Evolutionary conservation across 129 eudicot species (phyloP).

Genomic region (Tagetes patula): DNA sequence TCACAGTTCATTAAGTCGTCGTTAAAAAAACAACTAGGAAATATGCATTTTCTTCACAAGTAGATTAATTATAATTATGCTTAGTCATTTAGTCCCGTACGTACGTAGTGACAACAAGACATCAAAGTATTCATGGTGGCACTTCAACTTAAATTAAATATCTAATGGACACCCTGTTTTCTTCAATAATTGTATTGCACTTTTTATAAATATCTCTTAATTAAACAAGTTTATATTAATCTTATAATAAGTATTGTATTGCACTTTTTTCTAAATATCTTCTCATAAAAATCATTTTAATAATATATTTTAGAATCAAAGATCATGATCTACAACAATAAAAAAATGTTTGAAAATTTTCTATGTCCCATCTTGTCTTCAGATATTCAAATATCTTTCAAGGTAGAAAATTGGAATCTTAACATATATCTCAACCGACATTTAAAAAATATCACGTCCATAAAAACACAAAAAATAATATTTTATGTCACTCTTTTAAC

Average conservation of each 20-base stretch:
- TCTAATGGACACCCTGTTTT: slow-evolving; percentile 27
- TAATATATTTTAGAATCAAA: not conserved
- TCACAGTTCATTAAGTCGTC: too few species aligned
- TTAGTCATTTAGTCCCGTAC: too few species aligned
- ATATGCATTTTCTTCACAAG: not conserved
- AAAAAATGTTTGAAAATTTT: not conserved
- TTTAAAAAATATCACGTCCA: not conserved
- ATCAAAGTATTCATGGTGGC: slow-evolving; percentile 17
- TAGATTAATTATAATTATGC: not conserved
- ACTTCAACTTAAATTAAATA: slow-evolving; percentile 17
- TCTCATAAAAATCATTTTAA: not conserved
- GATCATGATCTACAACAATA: not conserved
- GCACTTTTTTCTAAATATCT: slow-evolving; percentile 19
- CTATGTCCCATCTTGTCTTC: not conserved
- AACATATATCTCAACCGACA: not conserved
- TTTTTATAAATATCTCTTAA: slow-evolving; percentile 25
- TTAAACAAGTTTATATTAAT: slow-evolving; percentile 3
- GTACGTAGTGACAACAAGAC: slow-evolving; percentile 22
- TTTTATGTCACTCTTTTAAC: not conserved
- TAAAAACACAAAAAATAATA: not conserved
- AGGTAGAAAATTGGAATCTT: slow-evolving; percentile 1
- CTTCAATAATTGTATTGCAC: slow-evolving; percentile 33
- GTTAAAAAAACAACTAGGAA: not conserved
- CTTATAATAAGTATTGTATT: not conserved
- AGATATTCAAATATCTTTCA: not conserved